Evolutionary conservation across 2,329 filamentous ascomycete species (phyloP).

Genomic region (Septoria petroselini): DNA sequence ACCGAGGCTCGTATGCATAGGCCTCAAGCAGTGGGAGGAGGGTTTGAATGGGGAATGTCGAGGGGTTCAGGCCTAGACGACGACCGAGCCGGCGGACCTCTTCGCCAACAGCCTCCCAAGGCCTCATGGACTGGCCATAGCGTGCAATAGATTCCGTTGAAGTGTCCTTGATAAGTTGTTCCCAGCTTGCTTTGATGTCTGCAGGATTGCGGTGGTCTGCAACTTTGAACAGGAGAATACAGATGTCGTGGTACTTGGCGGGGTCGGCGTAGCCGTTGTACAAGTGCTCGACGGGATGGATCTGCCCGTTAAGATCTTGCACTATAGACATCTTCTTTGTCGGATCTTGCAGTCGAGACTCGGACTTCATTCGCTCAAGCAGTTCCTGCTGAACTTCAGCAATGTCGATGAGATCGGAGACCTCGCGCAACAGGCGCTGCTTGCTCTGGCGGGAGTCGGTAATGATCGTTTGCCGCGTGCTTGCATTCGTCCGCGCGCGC

Average conservation of each 20-base stretch:
- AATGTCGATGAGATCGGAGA: conserved; percentile 82
- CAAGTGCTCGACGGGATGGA: conserved; percentile 78
- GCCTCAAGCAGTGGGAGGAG: conserved; percentile 57
- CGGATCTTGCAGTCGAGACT: conserved; percentile 64
- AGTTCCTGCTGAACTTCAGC: conserved; percentile 94
- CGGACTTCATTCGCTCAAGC: conserved; percentile 70
- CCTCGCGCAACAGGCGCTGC: conserved; percentile 79
- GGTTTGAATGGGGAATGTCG: conserved; percentile 38
- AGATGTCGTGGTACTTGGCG: conserved; percentile 90
- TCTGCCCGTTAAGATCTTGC: conserved; percentile 62
- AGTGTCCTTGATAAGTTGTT: conserved; percentile 70
- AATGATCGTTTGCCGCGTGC: conserved; percentile 72
- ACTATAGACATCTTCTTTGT: conserved; percentile 62
- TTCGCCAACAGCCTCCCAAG: conserved; percentile 68
- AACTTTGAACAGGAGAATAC: conserved; percentile 84
- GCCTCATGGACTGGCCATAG: conserved; percentile 47
- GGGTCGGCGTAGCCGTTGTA: conserved; percentile 90
- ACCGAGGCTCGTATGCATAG: conserved; percentile 52
- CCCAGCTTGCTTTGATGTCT: conserved; percentile 82
- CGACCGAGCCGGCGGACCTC: conserved; percentile 57
- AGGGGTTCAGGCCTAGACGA: conserved; percentile 43
- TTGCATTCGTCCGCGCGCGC: conserved; percentile 87
- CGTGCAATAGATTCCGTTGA: conserved; percentile 48
- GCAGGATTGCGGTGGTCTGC: conserved; percentile 87
- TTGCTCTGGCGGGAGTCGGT: conserved; percentile 59